Conservation (phyloP, 495 filamentous ascomycete genomes). For the Collariella sp. region DNA sequence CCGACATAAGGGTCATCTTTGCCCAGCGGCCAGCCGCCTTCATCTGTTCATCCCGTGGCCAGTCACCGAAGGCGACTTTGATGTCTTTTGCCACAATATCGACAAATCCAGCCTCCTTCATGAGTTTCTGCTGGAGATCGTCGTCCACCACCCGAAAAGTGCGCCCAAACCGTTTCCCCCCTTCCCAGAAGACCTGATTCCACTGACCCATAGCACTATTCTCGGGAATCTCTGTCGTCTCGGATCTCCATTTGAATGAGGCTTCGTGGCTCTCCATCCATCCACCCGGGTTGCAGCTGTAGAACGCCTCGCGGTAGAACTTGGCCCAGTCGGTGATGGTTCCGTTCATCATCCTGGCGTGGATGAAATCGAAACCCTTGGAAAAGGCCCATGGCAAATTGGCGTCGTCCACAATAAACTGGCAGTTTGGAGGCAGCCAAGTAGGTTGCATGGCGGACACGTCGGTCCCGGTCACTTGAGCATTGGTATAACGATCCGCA, state of each 20-base stretch:
- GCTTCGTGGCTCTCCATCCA: slow-evolving; percentile 19
- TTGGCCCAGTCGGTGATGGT: slow-evolving; percentile 40
- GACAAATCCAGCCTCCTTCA: slow-evolving; percentile 51
- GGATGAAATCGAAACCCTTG: slow-evolving; percentile 42
- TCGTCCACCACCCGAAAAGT: slow-evolving; percentile 30
- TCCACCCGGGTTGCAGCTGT: slow-evolving; percentile 35
- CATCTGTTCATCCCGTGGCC: slow-evolving; percentile 47
- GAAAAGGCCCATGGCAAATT: slow-evolving; percentile 22
- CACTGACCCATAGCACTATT: not conserved
- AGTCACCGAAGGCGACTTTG: slow-evolving; percentile 50
- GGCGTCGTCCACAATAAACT: too few relatives aligned
- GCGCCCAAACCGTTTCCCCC: slow-evolving; percentile 29
- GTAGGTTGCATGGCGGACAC: too few relatives aligned
- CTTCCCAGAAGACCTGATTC: slow-evolving; percentile 25
- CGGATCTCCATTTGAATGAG: not conserved
- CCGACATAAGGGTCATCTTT: not conserved
- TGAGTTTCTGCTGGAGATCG: slow-evolving; percentile 28
- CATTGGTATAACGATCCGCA: slow-evolving; percentile 42
- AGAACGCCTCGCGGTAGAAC: slow-evolving; percentile 32
- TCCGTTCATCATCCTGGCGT: not conserved
- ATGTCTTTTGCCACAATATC: slow-evolving; percentile 42
- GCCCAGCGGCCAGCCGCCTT: slow-evolving; percentile 36
- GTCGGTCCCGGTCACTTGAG: slow-evolving; percentile 32
- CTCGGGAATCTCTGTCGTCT: not conserved
- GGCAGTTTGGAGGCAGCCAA: too few relatives aligned